Evolutionary conservation across 306 rosid genomes (phyloP).

Genomic region (Trifolium fragiferum): DNA sequence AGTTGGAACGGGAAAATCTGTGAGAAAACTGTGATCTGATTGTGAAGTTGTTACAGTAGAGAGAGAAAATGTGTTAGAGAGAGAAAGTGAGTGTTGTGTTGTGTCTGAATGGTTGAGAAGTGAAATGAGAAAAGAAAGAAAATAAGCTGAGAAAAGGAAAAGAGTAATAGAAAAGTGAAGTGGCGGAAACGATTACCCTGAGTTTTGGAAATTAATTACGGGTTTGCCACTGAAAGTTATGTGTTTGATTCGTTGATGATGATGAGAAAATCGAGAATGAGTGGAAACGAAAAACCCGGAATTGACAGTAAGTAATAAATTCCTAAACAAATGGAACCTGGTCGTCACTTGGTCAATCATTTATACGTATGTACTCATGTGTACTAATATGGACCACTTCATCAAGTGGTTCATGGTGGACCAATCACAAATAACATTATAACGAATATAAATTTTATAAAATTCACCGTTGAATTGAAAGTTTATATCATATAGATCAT

Average conservation of each 20-base stretch:
- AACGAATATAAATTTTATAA: no score
- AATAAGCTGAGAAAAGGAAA: slow-evolving; percentile 36
- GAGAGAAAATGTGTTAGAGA: slow-evolving; percentile 37
- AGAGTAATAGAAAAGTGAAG: slow-evolving; percentile 39
- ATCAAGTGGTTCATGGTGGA: no score
- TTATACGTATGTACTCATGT: no score
- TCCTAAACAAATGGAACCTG: slow-evolving; percentile 19
- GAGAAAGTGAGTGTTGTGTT: slow-evolving; percentile 23
- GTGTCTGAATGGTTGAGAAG: slow-evolving; percentile 13
- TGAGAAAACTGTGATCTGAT: slow-evolving; percentile 61
- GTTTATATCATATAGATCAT: no score
- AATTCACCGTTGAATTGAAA: no score
- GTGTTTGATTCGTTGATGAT: slow-evolving; percentile 9
- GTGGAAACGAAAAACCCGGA: slow-evolving; percentile 12
- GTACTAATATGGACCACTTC: no score
- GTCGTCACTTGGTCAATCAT: not conserved
- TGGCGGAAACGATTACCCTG: slow-evolving; percentile 4
- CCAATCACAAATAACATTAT: no score
- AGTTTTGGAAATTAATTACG: not conserved
- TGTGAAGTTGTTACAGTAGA: slow-evolving; percentile 53
- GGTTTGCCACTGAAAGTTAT: slow-evolving; percentile 14
- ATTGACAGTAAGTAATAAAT: slow-evolving; percentile 36
- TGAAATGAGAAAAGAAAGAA: not conserved
- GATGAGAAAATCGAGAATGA: slow-evolving; percentile 2
- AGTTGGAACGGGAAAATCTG: slow-evolving; percentile 43